Base-by-base conservation (phyloP, 106 monocot genomes). In the Phalaenopsis aphrodite region DNA sequence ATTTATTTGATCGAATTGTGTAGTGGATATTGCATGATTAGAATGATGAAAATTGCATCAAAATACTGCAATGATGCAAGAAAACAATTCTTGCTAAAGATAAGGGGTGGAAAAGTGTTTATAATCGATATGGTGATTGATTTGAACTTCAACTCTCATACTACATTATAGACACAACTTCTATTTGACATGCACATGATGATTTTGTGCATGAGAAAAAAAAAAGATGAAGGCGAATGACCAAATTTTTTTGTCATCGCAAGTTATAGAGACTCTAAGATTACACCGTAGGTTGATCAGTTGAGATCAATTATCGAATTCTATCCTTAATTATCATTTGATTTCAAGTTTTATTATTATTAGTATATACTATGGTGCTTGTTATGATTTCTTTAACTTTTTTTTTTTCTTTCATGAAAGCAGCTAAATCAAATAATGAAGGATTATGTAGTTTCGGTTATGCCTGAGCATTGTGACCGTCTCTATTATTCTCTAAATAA, bases 191-290 rank as follows among this genome's bases (percentile, higher is more conserved):
- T 82, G 1, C 30, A 68, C 12, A 77, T 82, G 82, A 82, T 77
- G 82, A 67, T 82, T 49, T 67, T 48, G 7, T 38, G 41, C 15
- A 69, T 49, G 3, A 77, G 82, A n/a, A 77, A 82, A 39, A 49
- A 82, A 49, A 82, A 77, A 23, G 77, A 77, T 55, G 82, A 77
- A 41, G 77, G 19, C 6, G 82, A 82, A 55, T 82, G 82, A 77
- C 46, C 41, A 23, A 77, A 77, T 49, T 0, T 82, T 18, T 82
- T 82, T 30, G 12, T 12, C 12, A 75, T 3, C 3, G 69, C 82
- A 14, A 77, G 77, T n/a, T 82, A 68, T 67, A 55, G 65, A 4
- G 46, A 42, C n/a, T 82, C 77, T 37, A 69, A 82, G 14, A 77
- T 77, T 5, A 65, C 47, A 37, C 66, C 82, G 0, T 39, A 49